A percentile compares a stretch with the other conserved stretches of the same genome.
Evolutionary conservation across 441 rosid species (phyloP).

Genomic region (Manihot esculenta): DNA sequence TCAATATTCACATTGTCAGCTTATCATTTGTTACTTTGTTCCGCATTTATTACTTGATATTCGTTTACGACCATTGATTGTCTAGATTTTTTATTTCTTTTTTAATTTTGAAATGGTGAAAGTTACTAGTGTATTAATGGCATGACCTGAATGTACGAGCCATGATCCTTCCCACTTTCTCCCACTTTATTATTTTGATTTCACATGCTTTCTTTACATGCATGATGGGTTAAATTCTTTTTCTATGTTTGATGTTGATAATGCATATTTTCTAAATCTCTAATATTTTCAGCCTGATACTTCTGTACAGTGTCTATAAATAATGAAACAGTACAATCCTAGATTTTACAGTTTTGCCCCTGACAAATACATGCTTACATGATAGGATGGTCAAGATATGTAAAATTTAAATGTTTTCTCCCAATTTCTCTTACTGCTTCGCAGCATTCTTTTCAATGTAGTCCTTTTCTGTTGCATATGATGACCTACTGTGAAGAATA

Average conservation of each 20-base stretch:
- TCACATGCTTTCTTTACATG: not conserved
- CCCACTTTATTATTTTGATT: not conserved
- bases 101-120: not conserved
- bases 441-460: not conserved
- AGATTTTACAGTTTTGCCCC: not conserved
- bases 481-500: not conserved
- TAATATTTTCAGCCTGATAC: not conserved
- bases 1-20: constrained; percentile 11
- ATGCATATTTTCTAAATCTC: not conserved
- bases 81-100: too few species aligned
- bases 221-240: not conserved
- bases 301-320: not conserved
- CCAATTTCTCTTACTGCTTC: not conserved
- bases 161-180: not conserved
- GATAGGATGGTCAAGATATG: not conserved
- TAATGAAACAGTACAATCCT: not conserved
- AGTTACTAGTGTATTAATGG: not conserved
- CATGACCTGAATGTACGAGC: not conserved
- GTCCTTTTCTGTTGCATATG: not conserved
- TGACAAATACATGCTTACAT: not conserved
- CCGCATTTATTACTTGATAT: not conserved
- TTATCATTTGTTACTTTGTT: not conserved
- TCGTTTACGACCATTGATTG: not conserved
- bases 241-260: not conserved
- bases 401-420: constrained; percentile 4